A percentile compares a stretch with the other conserved stretches of the same genome.
Evolutionary conservation across 208 protist species (phyloP).

Genomic region (Crithidia sp.): DNA sequence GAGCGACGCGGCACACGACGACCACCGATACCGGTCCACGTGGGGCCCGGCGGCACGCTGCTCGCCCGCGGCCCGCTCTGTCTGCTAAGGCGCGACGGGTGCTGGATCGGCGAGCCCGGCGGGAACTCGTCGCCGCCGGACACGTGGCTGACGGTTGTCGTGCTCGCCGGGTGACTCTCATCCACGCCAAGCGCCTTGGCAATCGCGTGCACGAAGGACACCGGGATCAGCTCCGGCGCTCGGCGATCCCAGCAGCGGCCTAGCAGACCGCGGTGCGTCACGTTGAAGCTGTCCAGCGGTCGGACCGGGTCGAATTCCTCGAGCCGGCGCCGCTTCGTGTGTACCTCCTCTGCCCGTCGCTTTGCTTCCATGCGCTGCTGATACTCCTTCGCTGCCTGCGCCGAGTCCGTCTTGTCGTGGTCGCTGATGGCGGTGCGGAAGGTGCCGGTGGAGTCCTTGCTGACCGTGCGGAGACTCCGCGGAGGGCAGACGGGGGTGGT

Average conservation of each 20-base stretch:
- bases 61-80: background rate
- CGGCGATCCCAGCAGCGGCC: constrained; percentile 81
- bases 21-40: background rate
- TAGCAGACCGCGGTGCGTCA: constrained; percentile 66
- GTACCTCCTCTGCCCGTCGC: constrained; percentile 28
- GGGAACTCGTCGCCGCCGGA: constrained; percentile 21
- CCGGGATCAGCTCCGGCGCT: constrained; percentile 44
- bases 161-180: constrained; percentile 20
- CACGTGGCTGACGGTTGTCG: constrained; percentile 5
- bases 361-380: constrained; percentile 50
- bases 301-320: constrained; percentile 68
- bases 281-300: constrained; percentile 69
- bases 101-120: constrained; percentile 16
- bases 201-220: constrained; percentile 45
- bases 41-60: background rate
- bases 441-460: constrained; percentile 16
- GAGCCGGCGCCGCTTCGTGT: constrained; percentile 35
- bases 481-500: constrained; percentile 9
- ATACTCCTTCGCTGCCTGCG: constrained; percentile 64
- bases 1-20: constrained; percentile 47
- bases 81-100: constrained; percentile 8
- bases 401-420: constrained; percentile 48
- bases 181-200: constrained; percentile 21
- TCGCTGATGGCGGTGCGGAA: constrained; percentile 29
- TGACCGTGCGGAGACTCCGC: constrained; percentile 1